Percentiles rank a stretch among this genome's conserved stretches.
Conservation (phyloP, 2,329 filamentous ascomycete species). For the Penicillium sp. region DNA sequence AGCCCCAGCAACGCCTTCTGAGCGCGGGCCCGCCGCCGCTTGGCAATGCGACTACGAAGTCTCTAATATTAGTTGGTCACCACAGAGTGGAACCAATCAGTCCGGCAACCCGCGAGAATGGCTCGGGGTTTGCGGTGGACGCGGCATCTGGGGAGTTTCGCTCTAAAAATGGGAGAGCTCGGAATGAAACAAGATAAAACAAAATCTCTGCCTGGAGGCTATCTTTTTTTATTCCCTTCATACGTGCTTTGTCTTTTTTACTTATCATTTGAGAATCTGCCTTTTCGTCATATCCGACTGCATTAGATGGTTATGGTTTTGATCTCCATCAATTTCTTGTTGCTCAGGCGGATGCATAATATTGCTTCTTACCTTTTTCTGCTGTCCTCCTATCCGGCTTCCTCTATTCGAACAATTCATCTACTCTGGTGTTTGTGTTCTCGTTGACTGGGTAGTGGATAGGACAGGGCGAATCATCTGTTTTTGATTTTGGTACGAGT, state of each 20-base stretch:
- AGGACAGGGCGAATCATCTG: constrained; percentile 11
- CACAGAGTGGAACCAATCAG: constrained; percentile 41
- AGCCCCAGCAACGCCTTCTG: constrained; percentile 37
- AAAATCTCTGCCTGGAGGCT: constrained; percentile 11
- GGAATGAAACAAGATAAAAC: constrained; percentile 13
- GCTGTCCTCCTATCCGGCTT: neutral
- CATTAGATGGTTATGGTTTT: constrained; percentile 26
- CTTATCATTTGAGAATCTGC: constrained; percentile 8
- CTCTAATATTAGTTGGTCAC: constrained; percentile 54
- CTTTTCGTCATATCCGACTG: constrained; percentile 14
- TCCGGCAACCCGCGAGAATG: constrained; percentile 42
- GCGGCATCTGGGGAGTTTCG: constrained; percentile 50
- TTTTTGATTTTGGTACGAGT: constrained; percentile 35
- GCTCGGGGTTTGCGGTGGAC: constrained; percentile 51
- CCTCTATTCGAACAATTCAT: neutral
- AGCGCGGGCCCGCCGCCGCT: constrained; percentile 49
- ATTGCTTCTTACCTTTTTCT: neutral
- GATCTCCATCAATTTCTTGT: constrained; percentile 10
- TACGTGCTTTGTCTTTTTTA: constrained; percentile 7
- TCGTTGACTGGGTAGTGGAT: constrained; percentile 5
- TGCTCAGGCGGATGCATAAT: constrained; percentile 9
- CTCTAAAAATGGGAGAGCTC: constrained; percentile 30
- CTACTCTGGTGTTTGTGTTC: neutral
- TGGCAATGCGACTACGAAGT: constrained; percentile 54
- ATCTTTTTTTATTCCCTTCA: constrained; percentile 14